Percentiles rank a stretch among this genome's conserved stretches.
Evolutionary conservation across 441 rosid species (phyloP).

Genomic region (Gossypium gossypioides): DNA sequence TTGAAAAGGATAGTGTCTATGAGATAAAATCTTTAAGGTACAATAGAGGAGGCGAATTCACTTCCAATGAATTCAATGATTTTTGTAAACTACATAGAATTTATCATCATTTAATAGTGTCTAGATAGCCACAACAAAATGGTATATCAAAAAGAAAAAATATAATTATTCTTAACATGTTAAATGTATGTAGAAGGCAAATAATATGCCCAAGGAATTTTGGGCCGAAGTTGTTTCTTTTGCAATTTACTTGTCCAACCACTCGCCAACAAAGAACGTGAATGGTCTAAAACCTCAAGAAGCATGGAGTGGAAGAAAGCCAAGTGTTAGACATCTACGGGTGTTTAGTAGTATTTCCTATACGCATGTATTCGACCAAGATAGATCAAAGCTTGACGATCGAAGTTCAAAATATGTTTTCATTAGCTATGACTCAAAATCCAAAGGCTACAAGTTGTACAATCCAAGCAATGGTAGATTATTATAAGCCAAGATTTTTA

Average conservation of each 20-base stretch:
- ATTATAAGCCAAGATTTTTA: not conserved
- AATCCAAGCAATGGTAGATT: not conserved
- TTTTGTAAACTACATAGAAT: not conserved
- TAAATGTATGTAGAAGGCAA: too few relatives aligned
- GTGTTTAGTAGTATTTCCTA: too few relatives aligned
- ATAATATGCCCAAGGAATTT: too few relatives aligned
- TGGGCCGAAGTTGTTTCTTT: not conserved
- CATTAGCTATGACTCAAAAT: not conserved
- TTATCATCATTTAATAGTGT: too few relatives aligned
- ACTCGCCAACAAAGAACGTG: not conserved
- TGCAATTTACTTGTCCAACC: not conserved
- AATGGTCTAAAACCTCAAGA: not conserved
- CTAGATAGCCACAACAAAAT: too few relatives aligned
- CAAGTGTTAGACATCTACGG: too few relatives aligned
- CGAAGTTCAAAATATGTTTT: not conserved
- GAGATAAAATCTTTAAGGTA: not conserved
- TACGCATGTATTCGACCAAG: too few relatives aligned
- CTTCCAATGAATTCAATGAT: not conserved
- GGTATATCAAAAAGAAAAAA: too few relatives aligned
- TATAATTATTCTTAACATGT: too few relatives aligned
- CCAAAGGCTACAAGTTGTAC: not conserved
- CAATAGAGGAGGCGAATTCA: not conserved
- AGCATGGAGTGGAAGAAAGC: not conserved
- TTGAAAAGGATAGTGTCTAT: not conserved
- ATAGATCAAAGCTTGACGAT: not conserved